Evolutionary conservation across 768 basidiomycete species (phyloP), one percentile per base, ranked within the genome.

Genomic region (Myochromella boudieri): DNA sequence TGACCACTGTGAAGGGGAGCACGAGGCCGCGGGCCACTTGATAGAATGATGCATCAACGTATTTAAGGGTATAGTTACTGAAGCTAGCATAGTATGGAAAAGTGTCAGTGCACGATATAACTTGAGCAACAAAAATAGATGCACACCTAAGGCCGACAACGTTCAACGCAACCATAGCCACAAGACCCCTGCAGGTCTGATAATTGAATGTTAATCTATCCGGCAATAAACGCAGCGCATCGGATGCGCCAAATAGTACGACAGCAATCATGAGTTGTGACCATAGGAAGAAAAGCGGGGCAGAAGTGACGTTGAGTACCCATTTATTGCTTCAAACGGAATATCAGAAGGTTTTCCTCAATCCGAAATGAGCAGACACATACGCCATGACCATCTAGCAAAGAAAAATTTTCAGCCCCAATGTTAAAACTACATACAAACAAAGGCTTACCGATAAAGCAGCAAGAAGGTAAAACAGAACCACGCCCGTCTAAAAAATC

Each of bases 1-100:
- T 85, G 59, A 74, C 71, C 57, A 97, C 92, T 14, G 95, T 98
- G 74, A 93, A 88, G 0, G 95, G 95, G 18, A 98, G 82, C 22
- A 98, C 82, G 50, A 98, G 77, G 8, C 95, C 95, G 12, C 95
- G 86, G 0, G 95, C 95, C 52, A 98, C 87, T 71, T 95, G 94
- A 65, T 95, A 94, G 68, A 95, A 93, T 0, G 92, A 94, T 10
- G 91, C 91, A 46, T 94, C 93, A 56, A 97, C 94, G 59, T 88
- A 91, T 82, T 93, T 91, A 48, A 95, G 77, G 31, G 88, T 92
- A 61, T 84, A 93, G 64, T 94, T 95, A 67, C 89, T 90, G 61
- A 90, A 86, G 59, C 89, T 91, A 61, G 24, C n/a, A n/a, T n/a
- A n/a, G 9, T 25, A 17, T 36, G 17, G 10, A 33, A 20, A 21